Conservation (phyloP, 257 asterid species). For the Cynanchum wilfordii region DNA sequence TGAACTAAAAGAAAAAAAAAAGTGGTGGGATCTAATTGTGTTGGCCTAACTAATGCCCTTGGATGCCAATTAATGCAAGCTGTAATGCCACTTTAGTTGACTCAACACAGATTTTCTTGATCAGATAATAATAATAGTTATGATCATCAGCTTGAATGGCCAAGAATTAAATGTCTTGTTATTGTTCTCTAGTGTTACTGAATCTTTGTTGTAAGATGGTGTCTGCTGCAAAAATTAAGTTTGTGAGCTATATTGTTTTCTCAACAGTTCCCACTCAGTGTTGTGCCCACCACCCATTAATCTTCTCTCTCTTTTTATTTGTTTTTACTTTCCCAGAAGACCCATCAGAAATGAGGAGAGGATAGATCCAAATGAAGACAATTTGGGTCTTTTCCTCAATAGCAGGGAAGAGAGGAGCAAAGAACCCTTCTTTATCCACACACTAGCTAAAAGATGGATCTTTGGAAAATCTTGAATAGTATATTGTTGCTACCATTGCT, state of each 20-base stretch:
- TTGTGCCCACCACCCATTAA: background rate
- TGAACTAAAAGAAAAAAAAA: too few species aligned
- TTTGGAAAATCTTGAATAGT: background rate
- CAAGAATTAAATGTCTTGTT: slow-evolving; percentile 1
- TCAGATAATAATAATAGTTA: background rate
- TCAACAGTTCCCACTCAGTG: background rate
- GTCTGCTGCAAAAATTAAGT: background rate
- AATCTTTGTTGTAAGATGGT: background rate
- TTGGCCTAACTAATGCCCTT: background rate
- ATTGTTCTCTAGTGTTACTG: slow-evolving; percentile 7
- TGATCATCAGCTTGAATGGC: slow-evolving; percentile 4
- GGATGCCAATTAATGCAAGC: slow-evolving; percentile 9
- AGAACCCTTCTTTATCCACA: background rate
- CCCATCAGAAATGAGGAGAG: background rate
- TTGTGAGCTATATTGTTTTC: background rate
- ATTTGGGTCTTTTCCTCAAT: slow-evolving; percentile 1
- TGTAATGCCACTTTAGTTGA: slow-evolving; percentile 5
- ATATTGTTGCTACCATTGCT: background rate
- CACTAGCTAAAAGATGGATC: background rate
- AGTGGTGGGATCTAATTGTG: background rate
- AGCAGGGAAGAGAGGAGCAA: background rate
- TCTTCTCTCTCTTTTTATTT: background rate
- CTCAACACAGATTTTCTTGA: background rate
- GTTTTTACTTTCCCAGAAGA: too few species aligned
- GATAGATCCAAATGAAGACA: slow-evolving; percentile 1